These are phyloP conservation scores for Hyparrhenia diplandra DNA, from an alignment of 176 grass and related monocot species.

Conservation along the genomic window DNA sequence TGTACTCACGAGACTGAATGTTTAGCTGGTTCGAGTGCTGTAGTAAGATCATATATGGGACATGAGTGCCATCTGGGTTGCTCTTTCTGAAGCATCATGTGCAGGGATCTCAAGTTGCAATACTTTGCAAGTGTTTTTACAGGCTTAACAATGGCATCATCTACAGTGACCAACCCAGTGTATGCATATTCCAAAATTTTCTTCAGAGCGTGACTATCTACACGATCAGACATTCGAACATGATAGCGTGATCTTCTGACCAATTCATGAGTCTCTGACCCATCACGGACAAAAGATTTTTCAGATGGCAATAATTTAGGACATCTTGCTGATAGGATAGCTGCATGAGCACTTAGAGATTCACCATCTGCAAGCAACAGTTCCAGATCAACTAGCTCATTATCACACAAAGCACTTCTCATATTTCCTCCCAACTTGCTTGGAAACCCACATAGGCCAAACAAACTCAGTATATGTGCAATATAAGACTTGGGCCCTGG, in stretches of 20 bases:
- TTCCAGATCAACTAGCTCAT: slow-evolving; percentile 58
- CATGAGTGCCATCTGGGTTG: slow-evolving; percentile 52
- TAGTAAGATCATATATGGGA: slow-evolving; percentile 40
- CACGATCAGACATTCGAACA: slow-evolving; percentile 69
- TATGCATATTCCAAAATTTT: slow-evolving; percentile 84
- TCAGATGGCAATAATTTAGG: slow-evolving; percentile 62
- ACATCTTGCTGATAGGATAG: slow-evolving; percentile 67
- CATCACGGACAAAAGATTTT: slow-evolving; percentile 32
- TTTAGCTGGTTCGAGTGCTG: slow-evolving; percentile 41
- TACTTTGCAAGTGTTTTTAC: slow-evolving; percentile 63
- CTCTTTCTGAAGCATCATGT: slow-evolving; percentile 72
- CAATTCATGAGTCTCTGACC: slow-evolving; percentile 13
- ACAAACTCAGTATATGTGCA: slow-evolving; percentile 75
- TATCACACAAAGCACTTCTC: slow-evolving; percentile 40
- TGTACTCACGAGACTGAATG: slow-evolving; percentile 64
- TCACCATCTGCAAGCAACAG: slow-evolving; percentile 51
- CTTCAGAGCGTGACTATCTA: slow-evolving; percentile 55
- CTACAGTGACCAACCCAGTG: slow-evolving; percentile 43
- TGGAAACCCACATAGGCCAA: slow-evolving; percentile 62
- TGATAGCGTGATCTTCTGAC: slow-evolving; percentile 22
- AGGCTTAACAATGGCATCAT: slow-evolving; percentile 46
- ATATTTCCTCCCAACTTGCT: slow-evolving; percentile 67
- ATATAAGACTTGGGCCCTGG: slow-evolving; percentile 57
- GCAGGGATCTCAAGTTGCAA: slow-evolving; percentile 62
- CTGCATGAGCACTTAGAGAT: slow-evolving; percentile 52